Evolutionary conservation across 192 early-diverging fungal species (phyloP).

Genomic region (Physocladia obscura): DNA sequence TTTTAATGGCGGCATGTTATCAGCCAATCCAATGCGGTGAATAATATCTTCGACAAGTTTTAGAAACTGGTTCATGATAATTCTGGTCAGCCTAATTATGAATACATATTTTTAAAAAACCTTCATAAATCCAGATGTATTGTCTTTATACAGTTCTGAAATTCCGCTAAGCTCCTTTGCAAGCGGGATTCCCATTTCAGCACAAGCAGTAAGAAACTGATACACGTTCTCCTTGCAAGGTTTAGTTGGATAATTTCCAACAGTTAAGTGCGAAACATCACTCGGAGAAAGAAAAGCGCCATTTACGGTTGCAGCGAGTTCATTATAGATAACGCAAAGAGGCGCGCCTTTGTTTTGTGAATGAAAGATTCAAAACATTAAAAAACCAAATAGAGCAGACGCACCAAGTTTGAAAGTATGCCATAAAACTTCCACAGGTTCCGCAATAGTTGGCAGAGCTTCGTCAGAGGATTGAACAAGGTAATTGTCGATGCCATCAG

Average conservation of each 20-base stretch:
- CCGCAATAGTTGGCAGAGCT: too few relatives aligned
- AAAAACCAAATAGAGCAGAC: too few relatives aligned
- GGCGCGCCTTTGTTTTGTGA: too few relatives aligned
- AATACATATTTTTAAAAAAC: conserved; percentile 40
- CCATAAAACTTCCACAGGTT: too few relatives aligned
- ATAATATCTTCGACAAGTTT: conserved; percentile 79
- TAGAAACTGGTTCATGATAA: conserved; percentile 56
- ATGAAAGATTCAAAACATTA: too few relatives aligned
- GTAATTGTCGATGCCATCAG: conserved; percentile 36
- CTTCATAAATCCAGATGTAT: conserved; percentile 96
- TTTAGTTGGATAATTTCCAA: conserved; percentile 42
- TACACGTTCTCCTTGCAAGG: conserved; percentile 82
- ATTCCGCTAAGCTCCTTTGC: conserved; percentile 78
- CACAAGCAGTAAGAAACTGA: conserved; percentile 80
- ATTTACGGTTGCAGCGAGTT: conserved; percentile 31
- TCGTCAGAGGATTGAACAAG: too few relatives aligned
- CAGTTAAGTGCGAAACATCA: conserved; percentile 34
- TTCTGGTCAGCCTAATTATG: neutral
- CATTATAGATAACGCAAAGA: conserved; percentile 50
- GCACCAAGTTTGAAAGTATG: too few relatives aligned
- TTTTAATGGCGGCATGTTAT: conserved; percentile 55
- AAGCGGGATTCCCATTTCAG: conserved; percentile 58
- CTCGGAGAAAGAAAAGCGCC: conserved; percentile 33
- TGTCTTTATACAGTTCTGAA: too few relatives aligned
- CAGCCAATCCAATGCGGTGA: conserved; percentile 70